Evolutionary conservation across 768 basidiomycete genomes (phyloP).

Genomic region (Cystofilobasidium ferigula): DNA sequence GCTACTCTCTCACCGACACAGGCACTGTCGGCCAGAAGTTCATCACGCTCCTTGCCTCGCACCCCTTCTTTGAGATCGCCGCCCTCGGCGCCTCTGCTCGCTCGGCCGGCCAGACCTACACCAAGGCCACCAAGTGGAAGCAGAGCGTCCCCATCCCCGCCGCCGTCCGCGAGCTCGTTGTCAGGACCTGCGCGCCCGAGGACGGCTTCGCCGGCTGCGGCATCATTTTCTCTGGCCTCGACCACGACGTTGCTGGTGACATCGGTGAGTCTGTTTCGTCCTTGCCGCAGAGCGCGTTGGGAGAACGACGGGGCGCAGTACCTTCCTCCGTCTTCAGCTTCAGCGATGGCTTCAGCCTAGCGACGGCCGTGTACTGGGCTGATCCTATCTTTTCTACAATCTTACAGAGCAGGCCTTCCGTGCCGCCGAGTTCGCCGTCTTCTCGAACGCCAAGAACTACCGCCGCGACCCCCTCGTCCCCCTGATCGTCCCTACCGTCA

Average conservation of each 20-base stretch:
- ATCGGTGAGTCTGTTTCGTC: conserved; percentile 56
- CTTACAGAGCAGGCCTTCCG: conserved; percentile 70
- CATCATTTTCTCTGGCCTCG: conserved; percentile 89
- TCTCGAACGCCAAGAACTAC: conserved; percentile 95
- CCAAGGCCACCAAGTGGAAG: conserved; percentile 69
- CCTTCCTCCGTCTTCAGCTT: conserved; percentile 2
- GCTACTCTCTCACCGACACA: background rate
- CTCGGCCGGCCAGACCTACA: conserved; percentile 75
- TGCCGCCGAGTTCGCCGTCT: conserved; percentile 75
- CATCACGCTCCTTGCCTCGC: conserved; percentile 69
- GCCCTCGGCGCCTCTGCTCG: conserved; percentile 78
- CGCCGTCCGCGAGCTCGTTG: conserved; percentile 51
- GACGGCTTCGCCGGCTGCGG: conserved; percentile 62
- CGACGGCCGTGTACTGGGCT: too few relatives aligned
- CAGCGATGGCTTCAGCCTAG: too few relatives aligned
- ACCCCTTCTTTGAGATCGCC: conserved; percentile 82
- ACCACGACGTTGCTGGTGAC: conserved; percentile 85
- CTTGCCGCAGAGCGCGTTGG: too few relatives aligned
- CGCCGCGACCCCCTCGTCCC: conserved; percentile 85
- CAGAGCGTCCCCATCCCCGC: conserved; percentile 64
- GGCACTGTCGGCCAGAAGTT: conserved; percentile 87
- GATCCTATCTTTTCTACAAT: background rate
- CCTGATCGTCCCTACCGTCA: conserved; percentile 91
- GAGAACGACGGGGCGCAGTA: background rate
- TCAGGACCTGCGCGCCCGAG: conserved; percentile 65